Evolutionary conservation across 805 yeast genomes (phyloP).

Genomic region (Lachancea thermotolerans): DNA sequence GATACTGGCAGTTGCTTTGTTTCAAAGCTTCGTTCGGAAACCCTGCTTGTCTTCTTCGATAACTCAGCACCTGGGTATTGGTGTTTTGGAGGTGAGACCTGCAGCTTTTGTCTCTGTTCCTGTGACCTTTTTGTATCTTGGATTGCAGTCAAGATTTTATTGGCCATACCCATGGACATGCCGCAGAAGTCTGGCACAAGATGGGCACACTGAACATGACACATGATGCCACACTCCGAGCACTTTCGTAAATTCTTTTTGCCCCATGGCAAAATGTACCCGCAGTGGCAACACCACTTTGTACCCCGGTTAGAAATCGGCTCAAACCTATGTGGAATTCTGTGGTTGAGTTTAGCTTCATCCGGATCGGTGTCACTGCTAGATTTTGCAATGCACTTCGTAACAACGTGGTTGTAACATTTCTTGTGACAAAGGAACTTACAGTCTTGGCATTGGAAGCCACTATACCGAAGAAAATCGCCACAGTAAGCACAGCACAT

Average conservation of each 20-base stretch:
- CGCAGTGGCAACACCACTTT: constrained; percentile 99
- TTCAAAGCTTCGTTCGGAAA: not conserved
- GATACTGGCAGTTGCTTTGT: constrained; percentile 1
- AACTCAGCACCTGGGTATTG: not conserved
- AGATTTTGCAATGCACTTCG: constrained; percentile 75
- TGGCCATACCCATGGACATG: constrained; percentile 96
- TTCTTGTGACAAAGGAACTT: constrained; percentile 73
- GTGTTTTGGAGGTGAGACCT: not conserved
- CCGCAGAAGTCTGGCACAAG: constrained; percentile 98
- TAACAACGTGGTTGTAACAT: constrained; percentile 73
- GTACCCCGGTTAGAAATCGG: constrained; percentile 91
- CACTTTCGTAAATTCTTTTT: constrained; percentile 88
- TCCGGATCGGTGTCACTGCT: constrained; percentile 63
- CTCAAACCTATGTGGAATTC: constrained; percentile 94
- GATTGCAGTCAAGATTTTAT: constrained; percentile 77
- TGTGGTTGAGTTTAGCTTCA: constrained; percentile 81
- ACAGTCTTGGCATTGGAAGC: constrained; percentile 82
- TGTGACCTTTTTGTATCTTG: constrained; percentile 53
- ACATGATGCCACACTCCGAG: constrained; percentile 88
- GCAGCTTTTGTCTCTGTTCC: constrained; percentile 18
- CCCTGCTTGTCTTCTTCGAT: not conserved
- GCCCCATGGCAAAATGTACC: constrained; percentile 93
- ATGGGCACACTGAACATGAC: constrained; percentile 88
- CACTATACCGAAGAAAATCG: constrained; percentile 83
- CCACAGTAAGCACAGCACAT: constrained; percentile 98